These are phyloP conservation scores for Misopates orontium DNA, from an alignment of 257 asterid species.

Conservation along the genomic window DNA sequence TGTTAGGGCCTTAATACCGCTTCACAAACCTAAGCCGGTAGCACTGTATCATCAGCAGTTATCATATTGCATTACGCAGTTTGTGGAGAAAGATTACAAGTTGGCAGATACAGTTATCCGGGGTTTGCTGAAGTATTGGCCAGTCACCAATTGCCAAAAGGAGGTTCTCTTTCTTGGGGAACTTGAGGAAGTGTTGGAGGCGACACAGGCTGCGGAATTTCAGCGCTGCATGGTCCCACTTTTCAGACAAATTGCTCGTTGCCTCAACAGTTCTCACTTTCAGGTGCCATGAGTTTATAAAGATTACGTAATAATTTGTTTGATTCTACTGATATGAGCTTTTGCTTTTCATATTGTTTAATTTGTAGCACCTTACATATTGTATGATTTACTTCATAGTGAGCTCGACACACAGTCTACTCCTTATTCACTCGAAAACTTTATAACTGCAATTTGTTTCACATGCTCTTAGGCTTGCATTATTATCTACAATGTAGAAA, in stretches of 20 bases:
- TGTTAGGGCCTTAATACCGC: conserved; percentile 74
- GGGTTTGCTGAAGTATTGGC: conserved; percentile 89
- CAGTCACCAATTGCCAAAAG: conserved; percentile 68
- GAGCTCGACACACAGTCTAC: conserved; percentile 15
- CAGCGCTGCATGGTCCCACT: conserved; percentile 78
- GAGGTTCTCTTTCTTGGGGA: conserved; percentile 84
- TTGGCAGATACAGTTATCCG: conserved; percentile 69
- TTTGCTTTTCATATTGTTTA: conserved; percentile 9
- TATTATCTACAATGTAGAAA: not conserved
- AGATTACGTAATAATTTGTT: not conserved
- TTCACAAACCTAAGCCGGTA: conserved; percentile 75
- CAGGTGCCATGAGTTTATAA: conserved; percentile 52
- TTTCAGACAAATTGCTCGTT: conserved; percentile 70
- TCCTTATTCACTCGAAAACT: conserved; percentile 8
- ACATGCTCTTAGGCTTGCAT: not conserved
- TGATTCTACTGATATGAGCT: conserved; percentile 5
- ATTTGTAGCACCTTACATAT: not conserved
- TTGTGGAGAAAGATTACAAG: conserved; percentile 78
- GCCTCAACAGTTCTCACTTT: conserved; percentile 72
- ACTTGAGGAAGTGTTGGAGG: conserved; percentile 80
- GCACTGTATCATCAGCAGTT: conserved; percentile 73
- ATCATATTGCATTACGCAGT: conserved; percentile 66
- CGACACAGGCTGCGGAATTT: conserved; percentile 63
- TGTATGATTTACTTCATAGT: not conserved
- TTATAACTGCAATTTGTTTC: not conserved